Conservation (phyloP, 2,329 filamentous ascomycete species). For the Aspergillus pseudoterreus region DNA sequence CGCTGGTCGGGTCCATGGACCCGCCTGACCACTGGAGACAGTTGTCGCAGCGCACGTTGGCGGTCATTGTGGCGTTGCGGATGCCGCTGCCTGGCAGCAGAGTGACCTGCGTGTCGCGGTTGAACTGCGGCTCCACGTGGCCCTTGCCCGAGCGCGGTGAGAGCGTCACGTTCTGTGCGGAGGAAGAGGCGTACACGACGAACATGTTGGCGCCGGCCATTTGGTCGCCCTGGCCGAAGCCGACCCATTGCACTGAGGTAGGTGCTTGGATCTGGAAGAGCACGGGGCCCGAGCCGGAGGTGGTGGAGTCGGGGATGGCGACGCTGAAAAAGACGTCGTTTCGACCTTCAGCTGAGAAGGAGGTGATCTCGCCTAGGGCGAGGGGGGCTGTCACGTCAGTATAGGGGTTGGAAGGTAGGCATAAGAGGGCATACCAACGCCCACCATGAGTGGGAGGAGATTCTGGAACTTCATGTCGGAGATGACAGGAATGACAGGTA, state of each 20-base stretch:
- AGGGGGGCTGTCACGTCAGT: background rate
- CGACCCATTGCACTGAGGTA: conserved; percentile 47
- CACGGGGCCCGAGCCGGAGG: conserved; percentile 52
- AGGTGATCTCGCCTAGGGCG: conserved; percentile 2
- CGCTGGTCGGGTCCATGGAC: conserved; percentile 13
- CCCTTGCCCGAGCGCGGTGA: conserved; percentile 52
- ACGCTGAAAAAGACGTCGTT: conserved; percentile 43
- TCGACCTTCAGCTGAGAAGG: conserved; percentile 13
- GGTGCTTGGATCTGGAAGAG: conserved; percentile 57
- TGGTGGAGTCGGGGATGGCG: conserved; percentile 51
- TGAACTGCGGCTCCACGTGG: conserved; percentile 49
- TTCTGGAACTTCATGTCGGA: no score
- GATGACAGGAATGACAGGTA: no score
- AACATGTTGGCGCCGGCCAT: conserved; percentile 62
- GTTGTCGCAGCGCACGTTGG: conserved; percentile 49
- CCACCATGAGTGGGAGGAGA: background rate
- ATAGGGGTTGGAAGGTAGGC: background rate
- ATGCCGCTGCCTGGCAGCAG: conserved; percentile 60
- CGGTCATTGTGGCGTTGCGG: conserved; percentile 50
- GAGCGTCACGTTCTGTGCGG: conserved; percentile 56
- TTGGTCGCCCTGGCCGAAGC: conserved; percentile 52
- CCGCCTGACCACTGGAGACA: conserved; percentile 23
- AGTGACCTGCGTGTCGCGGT: conserved; percentile 43
- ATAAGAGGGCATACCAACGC: background rate
- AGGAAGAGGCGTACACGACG: conserved; percentile 56